These are phyloP conservation scores for Saccharomyces uvarum DNA, from an alignment of 1,139 yeast species.

Conservation along the genomic window DNA sequence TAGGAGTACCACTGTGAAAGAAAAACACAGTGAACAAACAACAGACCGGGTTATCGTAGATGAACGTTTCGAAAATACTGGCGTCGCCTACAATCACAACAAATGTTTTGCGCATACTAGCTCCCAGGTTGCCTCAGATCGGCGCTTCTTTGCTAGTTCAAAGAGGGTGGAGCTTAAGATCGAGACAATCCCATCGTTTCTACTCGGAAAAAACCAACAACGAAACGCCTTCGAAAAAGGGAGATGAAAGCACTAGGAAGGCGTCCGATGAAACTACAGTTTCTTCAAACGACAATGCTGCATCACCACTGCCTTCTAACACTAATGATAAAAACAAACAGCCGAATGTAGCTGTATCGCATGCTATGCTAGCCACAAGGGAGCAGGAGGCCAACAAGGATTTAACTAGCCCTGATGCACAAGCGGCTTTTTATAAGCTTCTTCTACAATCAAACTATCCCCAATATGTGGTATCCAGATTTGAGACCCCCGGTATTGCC, in stretches of 20 bases:
- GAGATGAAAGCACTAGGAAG: neutral
- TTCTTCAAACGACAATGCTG: neutral
- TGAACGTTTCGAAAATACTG: neutral
- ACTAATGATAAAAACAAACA: neutral
- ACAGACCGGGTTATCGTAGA: neutral
- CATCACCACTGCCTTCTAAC: neutral
- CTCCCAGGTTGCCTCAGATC: neutral
- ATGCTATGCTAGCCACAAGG: conserved; percentile 48
- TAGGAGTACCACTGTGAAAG: neutral
- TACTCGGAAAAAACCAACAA: neutral
- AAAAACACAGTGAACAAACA: neutral
- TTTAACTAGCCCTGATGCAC: conserved; percentile 56
- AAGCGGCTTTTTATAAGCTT: conserved; percentile 72
- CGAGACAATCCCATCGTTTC: neutral
- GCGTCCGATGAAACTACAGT: neutral
- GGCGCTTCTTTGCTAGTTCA: neutral
- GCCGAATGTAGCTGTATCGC: conserved; percentile 15
- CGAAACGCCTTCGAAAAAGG: neutral
- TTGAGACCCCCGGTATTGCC: conserved; percentile 86
- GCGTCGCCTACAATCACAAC: neutral
- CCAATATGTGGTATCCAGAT: conserved; percentile 84
- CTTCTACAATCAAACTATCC: conserved; percentile 77
- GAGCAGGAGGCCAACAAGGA: conserved; percentile 81
- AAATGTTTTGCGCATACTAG: neutral
- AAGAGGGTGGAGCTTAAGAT: neutral